Evolutionary conservation across 1,139 yeast species (phyloP), one percentile per base, ranked within the genome.

Genomic region (Debaryomycetaceae sp.): DNA sequence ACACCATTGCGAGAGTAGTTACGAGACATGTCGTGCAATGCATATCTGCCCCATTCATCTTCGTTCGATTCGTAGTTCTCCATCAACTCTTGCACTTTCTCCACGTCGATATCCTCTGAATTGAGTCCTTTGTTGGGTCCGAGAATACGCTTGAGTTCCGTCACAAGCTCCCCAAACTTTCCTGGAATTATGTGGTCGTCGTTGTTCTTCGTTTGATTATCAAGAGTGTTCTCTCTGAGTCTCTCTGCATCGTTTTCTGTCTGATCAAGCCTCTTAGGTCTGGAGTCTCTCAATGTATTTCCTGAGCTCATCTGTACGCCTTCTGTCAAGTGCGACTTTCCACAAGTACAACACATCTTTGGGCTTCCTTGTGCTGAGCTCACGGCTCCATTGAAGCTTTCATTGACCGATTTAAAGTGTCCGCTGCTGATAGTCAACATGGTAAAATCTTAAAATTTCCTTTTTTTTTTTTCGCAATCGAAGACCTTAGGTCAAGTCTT

Each of bases 1-100:
- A 83, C 78, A 1, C 88, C 88, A 53, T 84, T 84, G 43, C 83
- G 59, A 19, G 82, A 71, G 57, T 79, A 79, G 43, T 68, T 72
- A 41, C 78, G 57, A 16, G 73, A 55, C 3, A 65, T 50, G 49
- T 83, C 89, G 35, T 68, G 70, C 28, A 78, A 65, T 2, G 87
- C 88, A 57, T 66, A 81, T 45, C 67, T 65, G 32, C 54, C 52
- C 92, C 92, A 84, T 47, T 84, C 87, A 1, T 51, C 41, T 43
- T 70, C 77, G 39, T 64, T 52, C 5, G 83, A 70, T 18, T 57
- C 53, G 59, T 83, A 83, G 17, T 55, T 50, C 34, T 70, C 67
- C 81, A 83, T 72, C 33, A 74, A 52, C 33, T 54, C 51, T 57
- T 67, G 64, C 37, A 83, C 65, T 31, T 64, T 52, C 6, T 62